Conservation (phyloP, 2,329 filamentous ascomycete species). For the Nothophoma quercina region DNA sequence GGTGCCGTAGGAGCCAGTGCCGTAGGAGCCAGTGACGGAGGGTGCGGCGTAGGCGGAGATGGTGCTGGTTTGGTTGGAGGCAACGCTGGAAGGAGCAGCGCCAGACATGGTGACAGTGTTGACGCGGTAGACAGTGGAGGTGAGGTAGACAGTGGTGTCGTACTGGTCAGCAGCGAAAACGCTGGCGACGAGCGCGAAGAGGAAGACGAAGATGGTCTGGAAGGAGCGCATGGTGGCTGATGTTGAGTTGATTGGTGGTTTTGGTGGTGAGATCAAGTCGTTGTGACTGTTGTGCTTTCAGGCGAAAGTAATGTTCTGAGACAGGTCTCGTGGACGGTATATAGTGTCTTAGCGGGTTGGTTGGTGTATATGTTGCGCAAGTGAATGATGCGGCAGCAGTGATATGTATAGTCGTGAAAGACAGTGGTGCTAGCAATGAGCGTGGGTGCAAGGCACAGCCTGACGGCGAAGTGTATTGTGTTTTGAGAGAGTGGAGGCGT, state of each 20-base stretch:
- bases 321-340: constrained; percentile 7
- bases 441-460: constrained; percentile 22
- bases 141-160: constrained; percentile 48
- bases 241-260: constrained; percentile 17
- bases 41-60: constrained; percentile 30
- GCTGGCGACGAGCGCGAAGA: constrained; percentile 45
- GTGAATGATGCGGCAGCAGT: constrained; percentile 21
- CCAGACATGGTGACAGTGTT: constrained; percentile 48
- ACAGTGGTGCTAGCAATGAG: constrained; percentile 26
- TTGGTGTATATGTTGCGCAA: constrained; percentile 14
- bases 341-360: constrained; percentile 12
- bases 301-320: constrained; percentile 4
- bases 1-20: constrained; percentile 23
- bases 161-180: constrained; percentile 42
- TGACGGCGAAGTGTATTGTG: constrained; percentile 23
- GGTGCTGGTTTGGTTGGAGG: constrained; percentile 46
- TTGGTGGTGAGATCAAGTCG: constrained; percentile 12
- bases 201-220: constrained; percentile 43
- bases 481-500: constrained; percentile 29
- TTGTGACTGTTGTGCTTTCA: constrained; percentile 8
- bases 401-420: constrained; percentile 18
- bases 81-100: constrained; percentile 31
- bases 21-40: constrained; percentile 15
- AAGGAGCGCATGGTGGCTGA: constrained; percentile 46
- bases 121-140: constrained; percentile 49